Evolutionary conservation across 2,329 filamentous ascomycete genomes (phyloP), one percentile per base, ranked within the genome.

Genomic region (Aspergillus tanneri): DNA sequence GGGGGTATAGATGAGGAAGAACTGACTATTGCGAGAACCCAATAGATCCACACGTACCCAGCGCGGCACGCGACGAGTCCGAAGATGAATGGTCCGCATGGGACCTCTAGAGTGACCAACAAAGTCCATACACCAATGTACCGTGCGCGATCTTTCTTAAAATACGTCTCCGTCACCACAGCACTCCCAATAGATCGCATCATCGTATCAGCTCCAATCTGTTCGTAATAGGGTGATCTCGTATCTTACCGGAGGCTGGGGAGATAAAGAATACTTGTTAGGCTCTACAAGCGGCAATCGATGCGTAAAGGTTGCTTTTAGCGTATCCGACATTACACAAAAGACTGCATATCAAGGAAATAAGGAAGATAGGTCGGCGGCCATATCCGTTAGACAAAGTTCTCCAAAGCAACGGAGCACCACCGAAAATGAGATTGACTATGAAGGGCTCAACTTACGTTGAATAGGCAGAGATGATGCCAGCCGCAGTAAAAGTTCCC

Each of bases 41-140:
- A 83, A 63, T 79, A 83, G 36, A 83, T 81, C 80, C 80, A 83
- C 7, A 75, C 69, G 49, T 79, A 82, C 0, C 77, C 76, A n/a
- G 75, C 72, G 12, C 77, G 72, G 47, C 77, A 68, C 1, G 76
- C 73, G 1, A 83, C 79, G 30, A 69, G 69, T 1, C 67, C 66
- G 12, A 70, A 67, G n/a, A 70, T 60, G 41, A 69, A 68, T 8
- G 67, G 66, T 1, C 65, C 66, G 22, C 69, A 57, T 1, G 76
- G 75, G 12, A 76, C 71, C 25, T 77, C 77, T 9, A 80, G 48
- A 0, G 77, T 79, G 11, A 79, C 63, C 61, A 80, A 68, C 46
- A 70, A 63, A 41, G 79, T 81, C 80, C 80, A 82, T 3, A 81
- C 66, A 22, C 80, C 80, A 74, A 82, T 81, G 41, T 77, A 80